Evolutionary conservation across 1,139 yeast species (phyloP).

Genomic region (Pichia sp.): DNA sequence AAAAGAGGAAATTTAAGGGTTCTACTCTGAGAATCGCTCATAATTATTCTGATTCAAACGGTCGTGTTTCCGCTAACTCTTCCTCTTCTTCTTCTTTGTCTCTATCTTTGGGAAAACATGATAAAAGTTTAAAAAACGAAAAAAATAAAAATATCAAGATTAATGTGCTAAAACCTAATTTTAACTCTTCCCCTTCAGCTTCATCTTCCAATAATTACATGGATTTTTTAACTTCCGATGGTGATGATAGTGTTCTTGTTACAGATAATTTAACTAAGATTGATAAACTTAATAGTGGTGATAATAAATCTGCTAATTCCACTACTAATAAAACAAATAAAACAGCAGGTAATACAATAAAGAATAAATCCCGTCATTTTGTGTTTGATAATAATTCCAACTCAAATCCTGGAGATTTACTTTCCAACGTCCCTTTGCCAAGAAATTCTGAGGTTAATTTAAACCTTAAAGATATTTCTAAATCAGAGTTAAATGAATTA

Average conservation of each 20-base stretch:
- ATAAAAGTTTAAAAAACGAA: background rate
- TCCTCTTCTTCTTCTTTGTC: background rate
- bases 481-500: slow-evolving; percentile 27
- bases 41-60: background rate
- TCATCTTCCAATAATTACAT: background rate
- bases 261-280: slow-evolving; percentile 1
- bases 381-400: slow-evolving; percentile 53
- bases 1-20: slow-evolving; percentile 1
- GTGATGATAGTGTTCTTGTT: slow-evolving; percentile 44
- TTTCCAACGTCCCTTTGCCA: slow-evolving; percentile 76
- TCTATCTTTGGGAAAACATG: background rate
- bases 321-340: background rate
- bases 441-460: slow-evolving; percentile 32
- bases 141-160: background rate
- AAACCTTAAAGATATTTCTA: slow-evolving; percentile 7
- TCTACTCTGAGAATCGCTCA: background rate
- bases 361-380: slow-evolving; percentile 51
- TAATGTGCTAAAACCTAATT: background rate
- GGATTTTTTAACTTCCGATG: slow-evolving; percentile 11
- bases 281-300: no score
- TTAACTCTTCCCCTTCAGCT: background rate
- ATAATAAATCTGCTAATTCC: background rate
- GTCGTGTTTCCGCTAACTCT: background rate
- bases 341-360: background rate
- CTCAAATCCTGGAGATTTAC: slow-evolving; percentile 75